Evolutionary conservation across 2,329 filamentous ascomycete species (phyloP).

Genomic region (Pestalotiopsis sp.): DNA sequence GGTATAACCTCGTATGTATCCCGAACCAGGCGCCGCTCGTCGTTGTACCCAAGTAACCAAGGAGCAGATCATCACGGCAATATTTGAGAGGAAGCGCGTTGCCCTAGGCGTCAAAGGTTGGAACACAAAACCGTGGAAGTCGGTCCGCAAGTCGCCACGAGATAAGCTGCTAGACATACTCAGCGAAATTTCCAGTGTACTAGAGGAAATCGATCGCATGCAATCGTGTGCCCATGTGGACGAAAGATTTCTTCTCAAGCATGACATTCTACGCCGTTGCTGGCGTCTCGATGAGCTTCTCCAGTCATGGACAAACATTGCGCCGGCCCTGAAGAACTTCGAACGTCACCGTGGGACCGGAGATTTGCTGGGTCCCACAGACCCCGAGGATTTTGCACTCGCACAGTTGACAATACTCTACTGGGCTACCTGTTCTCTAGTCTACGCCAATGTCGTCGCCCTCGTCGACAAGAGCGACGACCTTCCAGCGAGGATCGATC

Average conservation of each 20-base stretch:
- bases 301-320: background rate
- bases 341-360: background rate
- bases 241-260: background rate
- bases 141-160: background rate
- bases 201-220: background rate
- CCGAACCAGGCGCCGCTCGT: background rate
- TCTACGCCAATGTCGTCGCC: background rate
- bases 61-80: background rate
- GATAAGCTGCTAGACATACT: background rate
- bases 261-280: background rate
- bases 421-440: background rate
- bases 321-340: background rate
- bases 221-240: background rate
- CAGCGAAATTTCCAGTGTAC: background rate
- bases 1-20: background rate
- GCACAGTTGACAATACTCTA: background rate
- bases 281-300: background rate
- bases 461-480: background rate
- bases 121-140: background rate
- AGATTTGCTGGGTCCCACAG: background rate
- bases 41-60: background rate
- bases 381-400: background rate
- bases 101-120: background rate
- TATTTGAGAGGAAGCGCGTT: background rate
- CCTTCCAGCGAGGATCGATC: background rate